Base-by-base conservation (phyloP, 371 early-diverging fungal genomes). In the Mortierella sp. region DNA sequence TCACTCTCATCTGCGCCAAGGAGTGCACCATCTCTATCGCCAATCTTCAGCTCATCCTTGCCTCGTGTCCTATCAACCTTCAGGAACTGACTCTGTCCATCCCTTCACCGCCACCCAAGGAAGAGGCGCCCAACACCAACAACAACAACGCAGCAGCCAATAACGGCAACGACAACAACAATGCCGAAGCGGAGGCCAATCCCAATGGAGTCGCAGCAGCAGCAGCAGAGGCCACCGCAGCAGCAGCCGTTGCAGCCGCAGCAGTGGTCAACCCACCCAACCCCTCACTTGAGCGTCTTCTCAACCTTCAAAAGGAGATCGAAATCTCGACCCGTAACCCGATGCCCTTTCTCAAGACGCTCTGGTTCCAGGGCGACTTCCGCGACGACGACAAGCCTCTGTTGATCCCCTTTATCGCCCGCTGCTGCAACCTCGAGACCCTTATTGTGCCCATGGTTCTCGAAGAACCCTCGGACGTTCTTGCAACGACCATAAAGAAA, bases 381-480 rank as follows among this genome's bases (percentile, higher is more conserved):
- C 67, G 67, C 24, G 67, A 67, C 67, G 67, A 67, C 11, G 67
- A 67, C 67, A 67, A 67, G 67, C 67, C 67, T 9, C 40, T 67
- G 4, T 67, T 67, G 67, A 67, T 67, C 24, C 67, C 67, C 2
- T 67, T 67, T 67, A 67, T 67, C 37, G 67, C 67, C 11, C 67
- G 67, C 67, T 67, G 67, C 67, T 67, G 40, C 67, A 67, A 67
- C 67, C 67, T 67, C 24, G 67, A 67, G 34, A 67, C 67, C 24
- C 67, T 67, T 1, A 67, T 67, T 24, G 67, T 67, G 24, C 67
- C 67, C 1, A 67, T 67, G 67, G 67, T 67, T 24, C 67, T 67
- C 2, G 67, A 67, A 9, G 67, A 67, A 10, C 67, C 67, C 40
- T 67, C 67, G 9, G 67, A 67, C 67, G 67, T 67, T 10, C 67